Evolutionary conservation across 371 early-diverging fungal genomes (phyloP), one percentile per base, ranked within the genome.

Genomic region (Syncephalastrum sp.): DNA sequence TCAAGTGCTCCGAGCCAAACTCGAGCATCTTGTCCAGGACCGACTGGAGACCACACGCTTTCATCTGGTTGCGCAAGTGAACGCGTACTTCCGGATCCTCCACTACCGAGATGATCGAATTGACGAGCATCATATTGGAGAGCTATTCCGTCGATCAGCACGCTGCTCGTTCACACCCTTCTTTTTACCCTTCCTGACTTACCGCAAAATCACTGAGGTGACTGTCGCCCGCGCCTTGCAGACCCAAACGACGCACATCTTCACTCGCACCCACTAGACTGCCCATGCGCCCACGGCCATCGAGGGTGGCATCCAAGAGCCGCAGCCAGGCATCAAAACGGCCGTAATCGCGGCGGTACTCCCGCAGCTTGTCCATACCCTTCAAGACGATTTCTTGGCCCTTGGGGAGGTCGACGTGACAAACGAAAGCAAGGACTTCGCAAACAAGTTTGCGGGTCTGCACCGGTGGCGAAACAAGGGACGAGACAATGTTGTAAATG

Each of bases 321-420:
- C 82, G 79, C 58, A 93, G 70, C 93, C 93, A 92, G 6, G 89
- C 88, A 64, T 90, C 91, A 54, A 92, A 93, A 17, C 91, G 77
- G 8, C 83, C 83, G 47, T 74, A 74, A 53, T 84, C 84, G 33
- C 72, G 74, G 51, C 81, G 69, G 61, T 83, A 77, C 29, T 84
- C 81, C 50, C 74, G 76, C 47, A 85, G 65, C 54, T 83, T 79
- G 25, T 86, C 85, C 54, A 88, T 67, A 5, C 91, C 91, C 56
- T 85, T 82, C 15, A 93, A 68, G n/a, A 93, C 92, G 27, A 87
- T 65, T n/a, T 82, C 81, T 63, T 91, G 92, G 24, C 93, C 93
- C 5, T 74, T 77, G 10, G 91, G 91, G 33, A 86, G 79, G 62
- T 91, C 91, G 38, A 86, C 82, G 65, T 91, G 91, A 67, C 91